Evolutionary conservation across 2,329 filamentous ascomycete species (phyloP), one percentile per base, ranked within the genome.

Genomic region (Cadophora gregata): DNA sequence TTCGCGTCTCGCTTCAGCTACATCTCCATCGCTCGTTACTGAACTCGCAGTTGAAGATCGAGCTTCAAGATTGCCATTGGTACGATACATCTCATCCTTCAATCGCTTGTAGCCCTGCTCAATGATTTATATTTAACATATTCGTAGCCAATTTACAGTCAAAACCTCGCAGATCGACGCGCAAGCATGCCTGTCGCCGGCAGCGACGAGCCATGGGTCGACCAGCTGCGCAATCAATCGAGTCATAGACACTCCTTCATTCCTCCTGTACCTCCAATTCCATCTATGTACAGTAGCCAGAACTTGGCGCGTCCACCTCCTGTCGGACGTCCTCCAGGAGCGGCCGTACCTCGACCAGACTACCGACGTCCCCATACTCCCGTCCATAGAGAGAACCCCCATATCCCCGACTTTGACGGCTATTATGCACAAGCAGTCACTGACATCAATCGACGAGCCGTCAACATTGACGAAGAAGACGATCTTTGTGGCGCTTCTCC

Each of bases 221-320:
- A 36, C 38, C n/a, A 50, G 14, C 24, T 45, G 59, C 9, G 31
- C 19, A 14, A 53, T 62, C 59, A 62, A n/a, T 25, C 19, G 36
- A 42, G 14, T 24, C 33, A 45, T 33, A 8, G 59, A 27, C 45
- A 62, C 31, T 62, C 59, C 19, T 10, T 36, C 31, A 47, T 63
- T 25, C 61, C 61, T 36, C 61, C 61, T n/a, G 48, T 63, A 19
- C 61, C 61, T 33, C 33, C n/a, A 1, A 56, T 63, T 27, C 50
- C 61, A 0, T 42, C 61, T 2, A 55, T 55, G 24, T 63, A 63
- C 38, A 42, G 50, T 25, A 27, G 16, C 21, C 12, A 31, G 21
- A 55, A 63, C 38, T 10, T 48, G 31, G 45, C 31, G n/a, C 47
- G 59, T 27, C 31, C 31, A 12, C 47, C 47, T 27, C 31, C 24